Conservation (phyloP, 768 basidiomycete genomes). For the Hemileccinum rubropunctum region DNA sequence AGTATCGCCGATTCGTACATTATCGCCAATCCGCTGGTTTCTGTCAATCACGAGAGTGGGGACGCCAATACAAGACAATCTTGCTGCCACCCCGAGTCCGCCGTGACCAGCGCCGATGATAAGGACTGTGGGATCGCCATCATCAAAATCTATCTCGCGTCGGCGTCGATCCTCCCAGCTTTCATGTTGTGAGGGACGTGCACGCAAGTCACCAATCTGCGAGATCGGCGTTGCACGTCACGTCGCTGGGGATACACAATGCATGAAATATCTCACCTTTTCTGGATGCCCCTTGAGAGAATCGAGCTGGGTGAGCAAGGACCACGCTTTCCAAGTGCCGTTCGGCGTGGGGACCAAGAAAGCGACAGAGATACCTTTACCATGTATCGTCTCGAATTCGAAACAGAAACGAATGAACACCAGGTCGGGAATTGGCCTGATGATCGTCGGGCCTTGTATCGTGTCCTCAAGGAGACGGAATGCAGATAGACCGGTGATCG, state of each 20-base stretch:
- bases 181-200: constrained; percentile 40
- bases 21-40: constrained; percentile 49
- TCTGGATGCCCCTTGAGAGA: constrained; percentile 53
- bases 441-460: constrained; percentile 31
- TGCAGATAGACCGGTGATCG: constrained; percentile 13
- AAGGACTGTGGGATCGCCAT: constrained; percentile 52
- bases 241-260: background rate
- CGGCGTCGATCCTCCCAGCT: constrained; percentile 49
- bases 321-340: constrained; percentile 55
- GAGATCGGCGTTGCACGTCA: background rate
- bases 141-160: constrained; percentile 42
- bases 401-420: constrained; percentile 58
- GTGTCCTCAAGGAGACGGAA: constrained; percentile 21
- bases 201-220: constrained; percentile 39
- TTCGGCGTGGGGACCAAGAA: constrained; percentile 43
- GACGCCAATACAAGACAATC: constrained; percentile 56
- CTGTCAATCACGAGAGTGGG: constrained; percentile 53
- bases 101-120: constrained; percentile 65
- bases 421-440: constrained; percentile 47
- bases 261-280: constrained; percentile 23
- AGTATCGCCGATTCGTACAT: constrained; percentile 9
- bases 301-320: constrained; percentile 57
- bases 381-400: constrained; percentile 49
- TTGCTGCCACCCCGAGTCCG: constrained; percentile 60
- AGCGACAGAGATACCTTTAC: constrained; percentile 49